phyloP scores from a whole-genome alignment of 2,329 filamentous ascomycete species.

The Talaromyces funiculosus region DNA sequence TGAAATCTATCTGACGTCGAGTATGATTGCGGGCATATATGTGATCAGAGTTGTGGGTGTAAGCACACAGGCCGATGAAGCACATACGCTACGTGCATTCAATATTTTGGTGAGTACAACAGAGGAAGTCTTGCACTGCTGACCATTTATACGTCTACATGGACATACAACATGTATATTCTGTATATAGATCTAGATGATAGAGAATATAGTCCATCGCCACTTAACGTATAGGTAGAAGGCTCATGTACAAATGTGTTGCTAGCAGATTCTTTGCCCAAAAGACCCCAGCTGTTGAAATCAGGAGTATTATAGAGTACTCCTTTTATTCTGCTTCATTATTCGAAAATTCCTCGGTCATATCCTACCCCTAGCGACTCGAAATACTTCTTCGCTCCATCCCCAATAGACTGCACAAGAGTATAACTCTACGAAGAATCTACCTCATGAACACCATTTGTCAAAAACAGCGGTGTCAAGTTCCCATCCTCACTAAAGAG shows the following conservation, averaged over 20 bases:
- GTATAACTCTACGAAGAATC: constrained; percentile 33
- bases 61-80: constrained; percentile 63
- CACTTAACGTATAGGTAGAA: not conserved
- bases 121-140: constrained; percentile 44
- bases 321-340: not conserved
- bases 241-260: not conserved
- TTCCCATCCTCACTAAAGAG: constrained; percentile 45
- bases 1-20: constrained; percentile 76
- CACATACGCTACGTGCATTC: constrained; percentile 68
- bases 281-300: too few species aligned
- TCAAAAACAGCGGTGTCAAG: constrained; percentile 44
- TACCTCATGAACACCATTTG: constrained; percentile 45
- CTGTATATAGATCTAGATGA: not conserved
- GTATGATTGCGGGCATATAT: constrained; percentile 65
- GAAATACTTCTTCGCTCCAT: constrained; percentile 13
- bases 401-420: constrained; percentile 38
- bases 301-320: not conserved
- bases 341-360: too few species aligned
- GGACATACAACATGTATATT: not conserved
- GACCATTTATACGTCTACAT: not conserved
- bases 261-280: not conserved
- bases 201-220: not conserved
- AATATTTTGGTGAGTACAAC: constrained; percentile 62
- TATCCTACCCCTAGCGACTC: too few species aligned
- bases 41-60: constrained; percentile 77